Base-by-base conservation (phyloP, 2,329 filamentous ascomycete species). In the Alternaria metachromatica region DNA sequence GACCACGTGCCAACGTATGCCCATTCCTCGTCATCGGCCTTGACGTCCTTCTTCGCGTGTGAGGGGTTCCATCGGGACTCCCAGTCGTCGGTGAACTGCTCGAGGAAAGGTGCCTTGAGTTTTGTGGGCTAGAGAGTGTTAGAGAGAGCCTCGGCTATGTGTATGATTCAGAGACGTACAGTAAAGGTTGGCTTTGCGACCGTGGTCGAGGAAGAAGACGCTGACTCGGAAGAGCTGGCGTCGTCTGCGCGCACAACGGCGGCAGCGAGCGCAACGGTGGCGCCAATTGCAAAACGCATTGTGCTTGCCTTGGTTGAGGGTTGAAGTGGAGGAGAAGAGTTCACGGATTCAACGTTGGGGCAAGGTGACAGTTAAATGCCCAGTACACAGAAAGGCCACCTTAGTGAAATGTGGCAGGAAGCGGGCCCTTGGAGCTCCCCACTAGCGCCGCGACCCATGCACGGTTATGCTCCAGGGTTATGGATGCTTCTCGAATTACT, bases 41-140 rank as follows among this genome's bases (percentile, higher is more conserved):
- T 88, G 71, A 90, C 89, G 77, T 92, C 92, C 89, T 99, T 99
- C 89, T 98, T 98, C 72, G 96, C 96, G 80, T 96, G 91, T 53
- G 95, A 98, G 62, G 92, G 89, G 84, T 95, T 94, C 96, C 96
- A 99, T 84, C 94, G 88, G 71, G 87, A 85, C 73, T 97, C 92
- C 95, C 95, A 98, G 84, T 93, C 94, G 74, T 96, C 92, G 83
- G 93, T 97, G 86, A 99, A 99, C 84, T 99, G 96, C 86, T 99
- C 96, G 70, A 98, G 85, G 88, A 99, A 99, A 65, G 94, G 93
- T 72, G 91, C 96, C 85, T 97, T 96, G 77, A 98, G 81, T 68
- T 85, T 87, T 71, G 94, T 93, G 64, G 96, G 94, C 95, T 99
- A 78, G n/a, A 12, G 20, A 8, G 15, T 50, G 69, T 79, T 62